Conservation (phyloP, 1,284 basidiomycete genomes). For the Gomphus bonarii region DNA sequence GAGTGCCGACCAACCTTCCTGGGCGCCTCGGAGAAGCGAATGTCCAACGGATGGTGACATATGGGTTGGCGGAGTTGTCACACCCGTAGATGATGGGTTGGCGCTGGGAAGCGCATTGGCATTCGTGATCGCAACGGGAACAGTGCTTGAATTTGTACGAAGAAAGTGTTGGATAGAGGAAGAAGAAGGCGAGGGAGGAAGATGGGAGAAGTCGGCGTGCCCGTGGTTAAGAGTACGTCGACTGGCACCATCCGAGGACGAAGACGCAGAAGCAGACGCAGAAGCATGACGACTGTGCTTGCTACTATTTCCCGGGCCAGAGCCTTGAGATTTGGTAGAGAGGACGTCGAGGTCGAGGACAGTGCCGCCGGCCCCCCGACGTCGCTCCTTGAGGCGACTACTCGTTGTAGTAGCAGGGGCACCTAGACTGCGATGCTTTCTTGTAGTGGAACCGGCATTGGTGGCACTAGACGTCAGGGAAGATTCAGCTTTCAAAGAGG, state of each 20-base stretch:
- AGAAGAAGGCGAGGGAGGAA: conserved; percentile 80
- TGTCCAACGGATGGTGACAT: conserved; percentile 46
- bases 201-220: conserved; percentile 72
- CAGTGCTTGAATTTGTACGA: conserved; percentile 40
- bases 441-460: conserved; percentile 35
- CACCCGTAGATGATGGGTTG: neutral
- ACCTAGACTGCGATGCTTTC: conserved; percentile 67
- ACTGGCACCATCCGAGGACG: conserved; percentile 29
- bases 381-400: conserved; percentile 41
- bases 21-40: conserved; percentile 66
- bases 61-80: conserved; percentile 11
- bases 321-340: conserved; percentile 29
- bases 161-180: conserved; percentile 79
- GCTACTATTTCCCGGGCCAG: conserved; percentile 11
- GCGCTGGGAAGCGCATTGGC: conserved; percentile 7
- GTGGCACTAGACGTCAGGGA: conserved; percentile 30
- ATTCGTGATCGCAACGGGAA: conserved; percentile 33
- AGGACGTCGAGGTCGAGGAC: conserved; percentile 23
- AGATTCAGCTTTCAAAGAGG: conserved; percentile 14
- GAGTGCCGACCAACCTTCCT: conserved; percentile 77
- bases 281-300: conserved; percentile 58
- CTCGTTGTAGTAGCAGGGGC: conserved; percentile 27
- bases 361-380: conserved; percentile 47
- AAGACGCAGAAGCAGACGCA: conserved; percentile 54
- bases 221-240: conserved; percentile 41